Base-by-base conservation (phyloP, 768 basidiomycete genomes). In the Tylopilus plumbeoviolaceoides region DNA sequence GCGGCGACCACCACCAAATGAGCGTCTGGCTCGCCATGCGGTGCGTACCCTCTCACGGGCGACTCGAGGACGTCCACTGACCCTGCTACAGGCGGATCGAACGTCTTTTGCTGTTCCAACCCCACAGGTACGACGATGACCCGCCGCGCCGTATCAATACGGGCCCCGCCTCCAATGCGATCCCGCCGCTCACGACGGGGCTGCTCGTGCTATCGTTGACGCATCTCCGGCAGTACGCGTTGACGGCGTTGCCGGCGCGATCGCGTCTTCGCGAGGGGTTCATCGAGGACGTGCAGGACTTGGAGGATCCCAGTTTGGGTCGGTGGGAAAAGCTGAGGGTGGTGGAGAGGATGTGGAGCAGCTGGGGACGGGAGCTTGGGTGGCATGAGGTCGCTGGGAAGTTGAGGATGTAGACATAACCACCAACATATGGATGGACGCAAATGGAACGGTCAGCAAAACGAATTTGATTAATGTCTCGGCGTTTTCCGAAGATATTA, bases 321-420 rank as follows among this genome's bases (percentile, higher is more conserved):
- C 72, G 83, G 50, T 75, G 75, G 44, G 89, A 89, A 62, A 93
- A 95, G 72, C 65, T 91, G 64, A 72, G 77, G 43, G 86, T 94
- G 2, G 74, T 95, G 5, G 83, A 92, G 45, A 72, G 91, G 64
- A 92, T 95, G 83, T 92, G 93, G 91, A 81, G 87, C 60, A 83
- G 82, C 50, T 98, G 92, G 91, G 87, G 87, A 1, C 69, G 60
- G 7, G 72, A 75, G n/a, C 74, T 89, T 18, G 84, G 80, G 18
- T 93, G 84, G 88, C 71, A 69, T 20, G 57, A 63, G 20, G 48
- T 65, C 15, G 71, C 60, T 3, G 65, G 40, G 30, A 31, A 25
- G 39, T 18, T 10, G 40, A n/a, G 21, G 40, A 18, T 30, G 23
- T 18, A 28, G n/a, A n/a, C n/a, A n/a, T n/a, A n/a, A n/a, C n/a